A percentile compares a stretch with the other conserved stretches of the same genome.
Evolutionary conservation across 139 green algal genomes (phyloP).

Genomic region (Chlorella sp.): DNA sequence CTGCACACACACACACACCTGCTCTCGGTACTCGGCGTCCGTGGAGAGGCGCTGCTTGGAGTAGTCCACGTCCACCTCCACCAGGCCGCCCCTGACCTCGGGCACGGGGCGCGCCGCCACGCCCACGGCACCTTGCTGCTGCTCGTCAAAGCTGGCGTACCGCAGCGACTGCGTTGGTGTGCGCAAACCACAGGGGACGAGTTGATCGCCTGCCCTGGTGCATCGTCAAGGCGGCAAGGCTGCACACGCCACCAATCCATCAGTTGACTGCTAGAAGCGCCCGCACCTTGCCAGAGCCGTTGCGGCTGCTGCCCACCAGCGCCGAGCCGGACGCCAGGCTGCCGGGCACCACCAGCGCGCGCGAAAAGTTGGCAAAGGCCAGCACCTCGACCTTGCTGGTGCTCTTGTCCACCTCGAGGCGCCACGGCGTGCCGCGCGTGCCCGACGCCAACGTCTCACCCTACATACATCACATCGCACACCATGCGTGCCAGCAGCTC

Average conservation of each 20-base stretch:
- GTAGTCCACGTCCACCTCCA: constrained; percentile 75
- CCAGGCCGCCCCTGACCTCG: constrained; percentile 13
- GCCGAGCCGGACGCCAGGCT: neutral
- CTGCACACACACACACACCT: no score
- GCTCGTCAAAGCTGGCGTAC: constrained; percentile 1
- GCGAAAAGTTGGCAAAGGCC: constrained; percentile 91
- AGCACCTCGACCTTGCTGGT: constrained; percentile 47
- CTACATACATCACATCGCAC: no score
- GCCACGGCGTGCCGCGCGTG: constrained; percentile 82
- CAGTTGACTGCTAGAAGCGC: no score
- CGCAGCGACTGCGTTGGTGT: neutral
- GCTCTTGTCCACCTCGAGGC: constrained; percentile 69
- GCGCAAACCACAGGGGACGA: neutral
- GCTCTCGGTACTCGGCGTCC: constrained; percentile 38
- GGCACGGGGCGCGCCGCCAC: neutral
- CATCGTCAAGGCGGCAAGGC: no score
- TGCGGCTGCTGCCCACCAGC: neutral
- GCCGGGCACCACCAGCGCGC: constrained; percentile 48
- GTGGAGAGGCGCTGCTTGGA: constrained; percentile 57
- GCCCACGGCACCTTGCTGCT: neutral
- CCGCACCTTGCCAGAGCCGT: no score
- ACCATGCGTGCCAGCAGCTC: no score
- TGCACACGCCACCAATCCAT: no score
- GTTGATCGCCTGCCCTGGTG: no score
- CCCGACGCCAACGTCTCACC: constrained; percentile 92